Evolutionary conservation across 345 rosid genomes (phyloP).

Genomic region (Ceriops zippeliana): DNA sequence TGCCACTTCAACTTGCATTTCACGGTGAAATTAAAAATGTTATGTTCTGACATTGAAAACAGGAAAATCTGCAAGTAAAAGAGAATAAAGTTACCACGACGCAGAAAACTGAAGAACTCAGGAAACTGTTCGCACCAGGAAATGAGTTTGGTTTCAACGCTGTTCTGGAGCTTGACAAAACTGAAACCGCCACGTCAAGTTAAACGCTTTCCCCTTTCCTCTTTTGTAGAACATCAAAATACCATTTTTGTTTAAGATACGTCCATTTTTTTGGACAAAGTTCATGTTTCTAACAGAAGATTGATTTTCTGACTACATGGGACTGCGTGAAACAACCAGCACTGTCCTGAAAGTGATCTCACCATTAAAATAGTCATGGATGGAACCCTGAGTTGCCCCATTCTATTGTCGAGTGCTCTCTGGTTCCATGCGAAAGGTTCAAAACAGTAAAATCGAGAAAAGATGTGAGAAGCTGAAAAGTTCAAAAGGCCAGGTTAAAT

Average conservation of each 20-base stretch:
- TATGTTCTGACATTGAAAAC: background rate
- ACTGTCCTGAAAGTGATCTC: no score
- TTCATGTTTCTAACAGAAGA: background rate
- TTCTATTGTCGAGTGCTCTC: no score
- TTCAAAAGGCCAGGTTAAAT: no score
- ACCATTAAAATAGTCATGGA: no score
- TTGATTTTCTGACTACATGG: no score
- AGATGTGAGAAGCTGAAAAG: no score
- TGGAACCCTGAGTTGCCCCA: no score
- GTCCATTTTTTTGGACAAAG: no score
- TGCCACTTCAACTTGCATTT: background rate
- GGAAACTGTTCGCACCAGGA: constrained; percentile 47
- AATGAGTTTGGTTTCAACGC: constrained; percentile 50
- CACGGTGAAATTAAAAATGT: background rate
- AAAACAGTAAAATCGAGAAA: no score
- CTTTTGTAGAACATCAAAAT: background rate
- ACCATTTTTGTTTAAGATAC: no score
- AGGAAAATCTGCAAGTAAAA: constrained; percentile 53
- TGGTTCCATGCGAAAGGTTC: no score
- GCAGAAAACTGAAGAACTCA: constrained; percentile 51
- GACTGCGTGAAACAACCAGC: no score
- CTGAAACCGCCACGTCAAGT: constrained; percentile 12
- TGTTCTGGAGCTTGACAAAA: constrained; percentile 43
- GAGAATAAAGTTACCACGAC: constrained; percentile 53
- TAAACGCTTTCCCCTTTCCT: constrained; percentile 5